Evolutionary conservation across 495 filamentous ascomycete species (phyloP).

Genomic region (Podospora tetraspora): DNA sequence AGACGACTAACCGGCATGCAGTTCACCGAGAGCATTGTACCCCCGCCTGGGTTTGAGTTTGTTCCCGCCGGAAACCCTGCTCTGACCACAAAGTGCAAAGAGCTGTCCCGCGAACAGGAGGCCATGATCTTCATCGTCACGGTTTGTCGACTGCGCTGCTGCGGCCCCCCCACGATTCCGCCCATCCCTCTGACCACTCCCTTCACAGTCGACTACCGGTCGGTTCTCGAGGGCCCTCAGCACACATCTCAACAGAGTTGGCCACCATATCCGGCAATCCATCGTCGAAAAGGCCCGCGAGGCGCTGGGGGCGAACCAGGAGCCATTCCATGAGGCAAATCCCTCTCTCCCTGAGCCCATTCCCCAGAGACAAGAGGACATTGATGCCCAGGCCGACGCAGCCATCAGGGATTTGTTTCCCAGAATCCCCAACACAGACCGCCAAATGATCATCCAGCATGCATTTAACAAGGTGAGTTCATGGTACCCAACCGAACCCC

Average conservation of each 20-base stretch:
- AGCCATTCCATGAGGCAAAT: constrained; percentile 16
- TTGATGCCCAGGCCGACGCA: constrained; percentile 66
- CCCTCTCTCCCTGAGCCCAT: constrained; percentile 45
- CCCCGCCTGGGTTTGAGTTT: constrained; percentile 77
- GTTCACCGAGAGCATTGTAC: constrained; percentile 40
- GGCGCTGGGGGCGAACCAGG: constrained; percentile 23
- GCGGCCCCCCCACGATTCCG: background rate
- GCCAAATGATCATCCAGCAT: constrained; percentile 69
- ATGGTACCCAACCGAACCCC: background rate
- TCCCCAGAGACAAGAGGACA: constrained; percentile 54
- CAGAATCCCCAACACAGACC: constrained; percentile 71
- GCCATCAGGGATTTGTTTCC: constrained; percentile 80
- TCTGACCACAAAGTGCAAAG: constrained; percentile 72
- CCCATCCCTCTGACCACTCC: constrained; percentile 12
- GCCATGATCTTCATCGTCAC: constrained; percentile 73
- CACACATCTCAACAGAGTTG: constrained; percentile 64
- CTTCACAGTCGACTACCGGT: constrained; percentile 11
- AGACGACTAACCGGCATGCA: constrained; percentile 28
- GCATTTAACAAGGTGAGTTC: constrained; percentile 73
- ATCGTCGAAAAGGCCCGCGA: constrained; percentile 47
- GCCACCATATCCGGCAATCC: constrained; percentile 62
- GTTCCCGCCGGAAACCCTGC: constrained; percentile 76
- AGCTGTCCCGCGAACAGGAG: constrained; percentile 62
- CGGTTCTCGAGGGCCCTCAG: constrained; percentile 17
- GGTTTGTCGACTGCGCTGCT: constrained; percentile 44